Conservation (phyloP, 768 basidiomycete genomes). For the Trametes punicea region DNA sequence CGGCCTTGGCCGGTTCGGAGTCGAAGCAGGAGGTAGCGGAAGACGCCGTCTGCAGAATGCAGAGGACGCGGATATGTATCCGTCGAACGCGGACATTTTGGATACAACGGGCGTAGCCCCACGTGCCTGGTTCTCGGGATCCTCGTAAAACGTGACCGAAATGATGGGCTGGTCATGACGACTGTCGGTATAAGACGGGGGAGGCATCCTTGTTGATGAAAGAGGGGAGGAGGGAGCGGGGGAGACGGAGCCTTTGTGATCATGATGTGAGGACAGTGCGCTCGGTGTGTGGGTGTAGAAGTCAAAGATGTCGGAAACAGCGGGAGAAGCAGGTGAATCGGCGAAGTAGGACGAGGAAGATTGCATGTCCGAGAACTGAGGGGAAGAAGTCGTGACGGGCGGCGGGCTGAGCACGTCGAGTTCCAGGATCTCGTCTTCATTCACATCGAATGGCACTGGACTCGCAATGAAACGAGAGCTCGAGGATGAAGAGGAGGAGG, state of each 20-base stretch:
- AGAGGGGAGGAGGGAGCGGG: conserved; percentile 13
- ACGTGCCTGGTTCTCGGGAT: conserved; percentile 2
- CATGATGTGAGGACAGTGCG: conserved; percentile 2
- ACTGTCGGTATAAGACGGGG: conserved; percentile 4
- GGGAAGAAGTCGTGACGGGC: background rate
- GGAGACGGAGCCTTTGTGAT: conserved; percentile 3
- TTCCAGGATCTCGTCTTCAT: conserved; percentile 19
- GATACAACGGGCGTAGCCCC: background rate
- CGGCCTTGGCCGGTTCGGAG: background rate
- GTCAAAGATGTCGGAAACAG: conserved; percentile 17
- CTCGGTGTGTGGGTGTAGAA: conserved; percentile 10
- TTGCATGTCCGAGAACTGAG: conserved; percentile 4
- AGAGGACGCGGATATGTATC: background rate
- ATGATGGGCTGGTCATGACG: conserved; percentile 8
- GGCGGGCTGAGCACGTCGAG: conserved; percentile 4
- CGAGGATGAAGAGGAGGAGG: conserved; percentile 3
- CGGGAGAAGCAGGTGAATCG: conserved; percentile 11
- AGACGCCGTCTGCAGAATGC: background rate
- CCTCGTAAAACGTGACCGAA: conserved; percentile 16
- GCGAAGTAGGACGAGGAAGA: background rate
- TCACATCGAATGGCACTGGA: conserved; percentile 26
- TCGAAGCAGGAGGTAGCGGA: background rate
- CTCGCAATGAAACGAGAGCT: conserved; percentile 9
- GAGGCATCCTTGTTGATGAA: background rate
- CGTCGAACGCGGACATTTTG: conserved; percentile 1